Evolutionary conservation across 1,284 basidiomycete species (phyloP).

Genomic region (Trichosporon ovoides): DNA sequence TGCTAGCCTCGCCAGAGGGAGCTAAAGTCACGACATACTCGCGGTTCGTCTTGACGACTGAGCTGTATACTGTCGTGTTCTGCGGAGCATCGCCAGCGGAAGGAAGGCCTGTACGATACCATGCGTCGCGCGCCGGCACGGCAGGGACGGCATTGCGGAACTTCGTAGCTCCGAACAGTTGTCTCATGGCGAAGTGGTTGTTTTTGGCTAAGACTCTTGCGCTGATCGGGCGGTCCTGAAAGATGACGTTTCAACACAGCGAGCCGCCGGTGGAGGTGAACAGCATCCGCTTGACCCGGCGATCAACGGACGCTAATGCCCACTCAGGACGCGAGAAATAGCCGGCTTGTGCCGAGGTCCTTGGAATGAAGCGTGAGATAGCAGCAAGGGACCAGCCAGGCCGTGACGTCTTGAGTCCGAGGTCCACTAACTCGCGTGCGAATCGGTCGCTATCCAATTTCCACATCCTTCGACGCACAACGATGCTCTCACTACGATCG

Average conservation of each 20-base stretch:
- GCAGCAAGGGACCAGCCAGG: not conserved
- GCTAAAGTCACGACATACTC: conserved; percentile 35
- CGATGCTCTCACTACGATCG: no score
- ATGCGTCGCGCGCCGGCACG: conserved; percentile 29
- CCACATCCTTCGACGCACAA: no score
- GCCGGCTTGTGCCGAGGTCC: not conserved
- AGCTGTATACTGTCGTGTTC: conserved; percentile 25
- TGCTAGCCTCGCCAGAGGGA: conserved; percentile 30
- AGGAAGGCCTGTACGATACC: conserved; percentile 32
- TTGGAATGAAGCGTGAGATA: not conserved
- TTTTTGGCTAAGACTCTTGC: not conserved
- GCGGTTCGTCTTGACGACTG: conserved; percentile 36
- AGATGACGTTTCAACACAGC: conserved; percentile 3
- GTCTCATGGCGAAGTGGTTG: conserved; percentile 19
- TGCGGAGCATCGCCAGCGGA: conserved; percentile 6
- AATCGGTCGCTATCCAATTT: no score
- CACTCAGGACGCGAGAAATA: not conserved
- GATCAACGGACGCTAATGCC: not conserved
- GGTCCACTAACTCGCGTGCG: not conserved
- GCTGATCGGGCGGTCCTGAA: not conserved
- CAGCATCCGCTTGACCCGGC: not conserved
- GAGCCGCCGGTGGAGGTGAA: not conserved
- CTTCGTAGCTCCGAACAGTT: conserved; percentile 41
- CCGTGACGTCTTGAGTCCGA: not conserved
- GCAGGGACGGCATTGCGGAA: conserved; percentile 38